Base-by-base conservation (phyloP, 2,329 filamentous ascomycete species). In the Diaporthe humulicola region DNA sequence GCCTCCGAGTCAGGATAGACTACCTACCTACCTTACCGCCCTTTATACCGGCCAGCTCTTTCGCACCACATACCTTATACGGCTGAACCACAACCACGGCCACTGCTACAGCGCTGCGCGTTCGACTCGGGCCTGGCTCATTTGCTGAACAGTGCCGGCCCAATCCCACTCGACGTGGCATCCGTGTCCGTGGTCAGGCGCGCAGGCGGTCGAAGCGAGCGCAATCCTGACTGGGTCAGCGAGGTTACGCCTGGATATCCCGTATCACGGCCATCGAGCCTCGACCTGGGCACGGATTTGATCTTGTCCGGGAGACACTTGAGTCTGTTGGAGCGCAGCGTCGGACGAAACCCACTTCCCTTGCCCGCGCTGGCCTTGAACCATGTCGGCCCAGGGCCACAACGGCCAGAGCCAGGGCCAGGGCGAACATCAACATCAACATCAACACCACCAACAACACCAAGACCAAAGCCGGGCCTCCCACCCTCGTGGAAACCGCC, bases 401-500 rank as follows among this genome's bases (percentile, higher is more conserved):
- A 57, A 45, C 40, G 50, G 67, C 54, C 66, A 45, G 25, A 56
- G 33, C 66, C 66, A 25, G 25, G 17, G 25, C 42, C 38, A 36
- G 30, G 2, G 9, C n/a, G 9, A 17, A 6, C 28, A 36, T 38
- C 50, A 54, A 36, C 45, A 50, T 22, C 54, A 17, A 25, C 74
- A 71, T n/a, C 15, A 17, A 6, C 28, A 36, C 45, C 50, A 54
- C 28, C 45, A 50, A 25, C 54, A 17, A 25, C 74, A 71, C 28
- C 67, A 48, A 15, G 30, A 15, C 28, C 71, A 61, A 6, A 40
- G 38, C 40, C 60, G 45, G 36, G 57, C 42, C 17, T 25, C 74
- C 54, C 52, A 61, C 60, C 57, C 74, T 17, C 75, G 74, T 36
- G 28, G 74, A 25, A 58, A 42, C 33, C 42, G 66, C 28, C 72